Evolutionary conservation across 2,329 filamentous ascomycete species (phyloP), one percentile per base, ranked within the genome.

Genomic region (Monosporascus sp.): DNA sequence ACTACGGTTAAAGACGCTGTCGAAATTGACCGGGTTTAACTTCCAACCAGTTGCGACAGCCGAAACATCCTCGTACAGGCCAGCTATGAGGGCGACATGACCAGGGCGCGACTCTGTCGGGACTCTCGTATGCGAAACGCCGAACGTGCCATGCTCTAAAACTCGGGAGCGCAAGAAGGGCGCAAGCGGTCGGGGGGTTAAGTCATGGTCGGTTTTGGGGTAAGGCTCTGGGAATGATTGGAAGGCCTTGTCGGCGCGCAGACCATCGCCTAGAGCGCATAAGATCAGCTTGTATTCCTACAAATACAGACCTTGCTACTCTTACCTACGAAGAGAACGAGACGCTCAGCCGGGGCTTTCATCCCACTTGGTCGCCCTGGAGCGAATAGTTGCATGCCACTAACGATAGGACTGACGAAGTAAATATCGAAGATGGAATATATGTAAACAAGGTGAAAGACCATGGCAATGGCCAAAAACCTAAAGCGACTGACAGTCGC

Each of bases 1-100:
- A 68, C 93, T 97, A 58, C 90, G 85, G 70, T 99, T 99, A 81
- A 99, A 99, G 11, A 99, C 91, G 66, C 93, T 97, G 74, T 99
- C 94, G 66, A 99, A 99, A 68, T 97, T 89, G 66, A 99, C 94
- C 0, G 94, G 94, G 68, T 99, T 99, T 62, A 97, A 76, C 74
- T 99, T 97, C 94, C 94, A 99, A 17, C 94, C 94, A 1, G 95
- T 99, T 31, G 89, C 96, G 20, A 99, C 94, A 2, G 94, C 89
- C 36, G 94, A 97, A 1, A 99, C 94, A 76, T 99, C 94, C 72
- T 99, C 94, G 69, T 99, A 99, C 38, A 99, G 75, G 5, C 94
- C 94, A 7, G 94, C 94, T 64, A 99, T 99, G 52, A 99, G 81
- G 37, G 94, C 95, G 54, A 99, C 94, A 76, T 99, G 94, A 17